Evolutionary conservation across 495 filamentous ascomycete species (phyloP), one percentile per base, ranked within the genome.

Genomic region (Ramalina intermedia): DNA sequence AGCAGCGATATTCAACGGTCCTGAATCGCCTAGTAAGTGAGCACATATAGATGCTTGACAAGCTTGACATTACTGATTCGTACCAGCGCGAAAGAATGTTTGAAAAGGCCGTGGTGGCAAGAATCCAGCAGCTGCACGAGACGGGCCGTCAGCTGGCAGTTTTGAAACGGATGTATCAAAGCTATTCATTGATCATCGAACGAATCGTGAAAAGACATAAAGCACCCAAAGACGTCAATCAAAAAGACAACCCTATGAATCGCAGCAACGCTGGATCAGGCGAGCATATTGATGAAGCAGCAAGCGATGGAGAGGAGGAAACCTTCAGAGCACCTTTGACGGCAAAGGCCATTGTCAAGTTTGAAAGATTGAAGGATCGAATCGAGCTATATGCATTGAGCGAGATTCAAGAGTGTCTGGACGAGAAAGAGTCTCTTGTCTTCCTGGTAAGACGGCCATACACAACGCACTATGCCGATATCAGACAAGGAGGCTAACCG

Each of bases 321-420:
- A 58, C 60, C 12, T 71, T 75, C 4, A 81, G 80, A 4, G 74
- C 80, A 11, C 66, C 64, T 24, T 57, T 94, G 36, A 78, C 75
- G 41, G 69, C 75, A 16, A 74, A 79, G 0, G 81, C 86, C 1
- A 71, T 78, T 45, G 76, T 78, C 36, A 77, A 84, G 23, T 94
- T 93, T 57, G 81, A 87, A 53, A 69, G 87, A 42, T 66, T 94
- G 14, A 69, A 76, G 18, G 83, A 93, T 60, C 76, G 82, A 1
- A 81, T 91, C 50, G 76, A 81, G 48, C 69, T 87, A 37, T 84
- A 90, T 44, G 87, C 85, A 45, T 60, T 94, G 58, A 84, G 79
- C 48, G 83, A 89, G 58, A 84, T 90, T 38, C 75, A 87, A 42
- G 80, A 85, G 52, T 87, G 82, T 58, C 63, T 90, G 29, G 74